phyloP scores from a whole-genome alignment of 2,329 filamentous ascomycete genomes.

The Myriosclerotinia scirpicola region DNA sequence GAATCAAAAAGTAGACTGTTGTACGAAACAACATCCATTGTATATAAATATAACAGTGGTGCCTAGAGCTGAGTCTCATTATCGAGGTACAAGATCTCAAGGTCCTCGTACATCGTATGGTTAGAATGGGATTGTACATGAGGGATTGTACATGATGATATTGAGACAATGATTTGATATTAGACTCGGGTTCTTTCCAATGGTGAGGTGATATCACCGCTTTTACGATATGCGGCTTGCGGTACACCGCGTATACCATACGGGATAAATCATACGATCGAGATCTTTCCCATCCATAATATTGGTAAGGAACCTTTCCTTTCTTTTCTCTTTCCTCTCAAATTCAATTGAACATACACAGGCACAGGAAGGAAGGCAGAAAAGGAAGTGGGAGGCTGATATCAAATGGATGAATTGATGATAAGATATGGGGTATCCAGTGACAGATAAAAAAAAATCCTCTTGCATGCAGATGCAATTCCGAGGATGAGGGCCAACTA shows the following conservation, averaged over 20 bases:
- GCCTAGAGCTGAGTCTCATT: conserved; percentile 19
- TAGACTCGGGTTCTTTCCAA: conserved; percentile 6
- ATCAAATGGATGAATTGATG: conserved; percentile 1
- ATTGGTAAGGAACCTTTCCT: neutral
- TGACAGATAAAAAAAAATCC: conserved; percentile 7
- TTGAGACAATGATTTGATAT: neutral
- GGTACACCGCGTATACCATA: no score
- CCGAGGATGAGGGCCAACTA: conserved; percentile 8
- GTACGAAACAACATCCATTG: neutral
- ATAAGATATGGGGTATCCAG: conserved; percentile 7
- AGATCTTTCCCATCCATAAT: neutral
- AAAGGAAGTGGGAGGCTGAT: neutral
- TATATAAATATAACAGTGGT: neutral
- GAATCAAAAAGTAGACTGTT: neutral
- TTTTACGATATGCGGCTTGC: neutral
- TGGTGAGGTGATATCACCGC: neutral
- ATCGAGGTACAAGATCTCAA: neutral
- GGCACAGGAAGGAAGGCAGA: no score
- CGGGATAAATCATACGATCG: neutral
- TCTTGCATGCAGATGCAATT: conserved; percentile 11
- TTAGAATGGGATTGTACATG: neutral
- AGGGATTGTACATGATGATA: neutral
- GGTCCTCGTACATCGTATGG: neutral
- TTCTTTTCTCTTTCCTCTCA: no score
- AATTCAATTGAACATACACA: neutral